phyloP scores from a whole-genome alignment of 371 early-diverging fungal genomes.

The Funneliformis caledonium region DNA sequence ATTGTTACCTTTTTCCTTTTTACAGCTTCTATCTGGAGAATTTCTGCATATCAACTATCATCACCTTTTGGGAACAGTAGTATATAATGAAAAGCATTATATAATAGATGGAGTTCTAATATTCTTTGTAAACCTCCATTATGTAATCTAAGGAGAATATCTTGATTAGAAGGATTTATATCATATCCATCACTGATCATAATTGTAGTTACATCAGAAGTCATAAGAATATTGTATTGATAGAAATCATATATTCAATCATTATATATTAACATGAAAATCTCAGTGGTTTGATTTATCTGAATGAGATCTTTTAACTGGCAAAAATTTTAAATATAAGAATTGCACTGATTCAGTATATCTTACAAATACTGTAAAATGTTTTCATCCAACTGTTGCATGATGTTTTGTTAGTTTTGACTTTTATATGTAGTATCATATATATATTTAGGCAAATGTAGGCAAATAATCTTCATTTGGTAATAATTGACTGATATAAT shows the following conservation, averaged over 20 bases:
- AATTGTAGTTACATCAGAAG: constrained; percentile 10
- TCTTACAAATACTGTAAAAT: too few species aligned
- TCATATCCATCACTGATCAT: not conserved
- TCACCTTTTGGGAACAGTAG: constrained; percentile 24
- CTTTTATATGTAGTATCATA: constrained; percentile 28
- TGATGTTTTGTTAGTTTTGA: not conserved
- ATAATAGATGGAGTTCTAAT: constrained; percentile 31
- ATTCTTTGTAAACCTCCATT: not conserved
- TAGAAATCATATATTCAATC: not conserved
- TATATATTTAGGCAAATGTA: too few species aligned
- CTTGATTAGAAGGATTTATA: not conserved
- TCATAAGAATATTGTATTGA: not conserved
- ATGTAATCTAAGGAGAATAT: constrained; percentile 22
- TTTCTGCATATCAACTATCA: constrained; percentile 31
- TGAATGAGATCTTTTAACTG: too few species aligned
- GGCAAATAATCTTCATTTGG: too few species aligned
- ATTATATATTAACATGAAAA: not conserved
- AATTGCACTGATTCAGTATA: too few species aligned
- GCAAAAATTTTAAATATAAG: too few species aligned
- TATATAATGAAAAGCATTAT: not conserved
- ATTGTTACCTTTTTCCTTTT: not conserved
- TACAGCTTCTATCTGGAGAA: constrained; percentile 35
- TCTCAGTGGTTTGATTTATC: too few species aligned
- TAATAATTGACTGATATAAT: too few species aligned
- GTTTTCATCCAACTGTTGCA: too few species aligned